Evolutionary conservation across 2,329 filamentous ascomycete species (phyloP).

Genomic region (Epicoccum sorghinum): DNA sequence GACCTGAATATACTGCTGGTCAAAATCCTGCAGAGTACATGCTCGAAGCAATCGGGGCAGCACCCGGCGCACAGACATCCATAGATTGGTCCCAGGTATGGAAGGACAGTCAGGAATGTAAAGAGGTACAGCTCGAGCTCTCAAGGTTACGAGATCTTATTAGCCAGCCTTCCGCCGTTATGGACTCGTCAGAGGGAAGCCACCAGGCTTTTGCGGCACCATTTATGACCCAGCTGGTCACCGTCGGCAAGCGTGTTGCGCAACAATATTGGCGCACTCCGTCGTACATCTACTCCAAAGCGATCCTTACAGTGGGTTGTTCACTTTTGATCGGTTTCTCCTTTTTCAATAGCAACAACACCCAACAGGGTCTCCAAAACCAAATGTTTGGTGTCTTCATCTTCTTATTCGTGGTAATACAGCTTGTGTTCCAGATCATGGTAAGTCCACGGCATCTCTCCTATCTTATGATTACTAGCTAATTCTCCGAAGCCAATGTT

Average conservation of each 20-base stretch:
- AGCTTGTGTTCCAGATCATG: slow-evolving; percentile 54
- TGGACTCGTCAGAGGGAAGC: slow-evolving; percentile 53
- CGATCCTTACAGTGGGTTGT: slow-evolving; percentile 33
- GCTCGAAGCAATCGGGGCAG: slow-evolving; percentile 57
- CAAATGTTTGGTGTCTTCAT: slow-evolving; percentile 60
- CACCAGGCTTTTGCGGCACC: slow-evolving; percentile 53
- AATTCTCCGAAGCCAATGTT: slow-evolving; percentile 54
- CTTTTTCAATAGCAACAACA: slow-evolving; percentile 48
- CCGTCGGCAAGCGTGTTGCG: slow-evolving; percentile 51
- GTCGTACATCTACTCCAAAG: slow-evolving; percentile 50
- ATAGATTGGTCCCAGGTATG: slow-evolving; percentile 52
- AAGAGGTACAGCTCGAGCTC: slow-evolving; percentile 45
- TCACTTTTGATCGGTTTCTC: slow-evolving; percentile 49
- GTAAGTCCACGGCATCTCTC: background rate
- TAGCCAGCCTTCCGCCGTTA: slow-evolving; percentile 32
- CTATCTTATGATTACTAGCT: background rate
- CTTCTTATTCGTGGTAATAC: slow-evolving; percentile 52
- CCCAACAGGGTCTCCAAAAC: slow-evolving; percentile 53
- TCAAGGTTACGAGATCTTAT: slow-evolving; percentile 47
- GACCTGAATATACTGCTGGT: slow-evolving; percentile 64
- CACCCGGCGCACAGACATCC: slow-evolving; percentile 28
- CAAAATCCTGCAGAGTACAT: slow-evolving; percentile 82
- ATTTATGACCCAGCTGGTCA: slow-evolving; percentile 39
- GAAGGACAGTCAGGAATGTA: slow-evolving; percentile 34
- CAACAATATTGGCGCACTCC: slow-evolving; percentile 56